These are phyloP conservation scores for Talaromyces amestolkiae DNA, from an alignment of 2,329 filamentous ascomycete species.

Conservation along the genomic window DNA sequence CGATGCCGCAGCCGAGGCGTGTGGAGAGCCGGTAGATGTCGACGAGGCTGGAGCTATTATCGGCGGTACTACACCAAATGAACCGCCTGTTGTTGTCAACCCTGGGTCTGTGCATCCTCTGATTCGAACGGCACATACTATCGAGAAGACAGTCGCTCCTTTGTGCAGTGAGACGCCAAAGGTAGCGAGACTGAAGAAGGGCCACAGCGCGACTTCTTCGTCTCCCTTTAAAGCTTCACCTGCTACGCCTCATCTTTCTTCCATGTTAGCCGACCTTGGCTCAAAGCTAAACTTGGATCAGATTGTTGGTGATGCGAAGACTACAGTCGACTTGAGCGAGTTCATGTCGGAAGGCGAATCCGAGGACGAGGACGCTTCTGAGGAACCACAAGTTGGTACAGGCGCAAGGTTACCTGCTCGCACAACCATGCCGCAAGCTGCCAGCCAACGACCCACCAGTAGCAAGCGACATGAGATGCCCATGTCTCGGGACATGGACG, in stretches of 20 bases:
- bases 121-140: slow-evolving; percentile 55
- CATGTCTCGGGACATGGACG: slow-evolving; percentile 42
- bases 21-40: slow-evolving; percentile 76
- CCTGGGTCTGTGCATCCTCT: slow-evolving; percentile 62
- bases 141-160: slow-evolving; percentile 26
- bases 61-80: slow-evolving; percentile 30
- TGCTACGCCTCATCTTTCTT: slow-evolving; percentile 66
- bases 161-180: neutral
- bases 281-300: slow-evolving; percentile 60
- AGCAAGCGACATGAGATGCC: slow-evolving; percentile 54
- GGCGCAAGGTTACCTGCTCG: slow-evolving; percentile 54
- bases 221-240: slow-evolving; percentile 54
- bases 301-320: slow-evolving; percentile 56
- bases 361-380: slow-evolving; percentile 32
- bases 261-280: slow-evolving; percentile 61
- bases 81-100: slow-evolving; percentile 29
- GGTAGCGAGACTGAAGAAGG: neutral
- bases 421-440: slow-evolving; percentile 54
- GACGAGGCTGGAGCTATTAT: slow-evolving; percentile 56
- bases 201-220: slow-evolving; percentile 19
- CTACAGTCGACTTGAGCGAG: slow-evolving; percentile 38
- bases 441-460: slow-evolving; percentile 53
- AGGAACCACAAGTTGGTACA: slow-evolving; percentile 24
- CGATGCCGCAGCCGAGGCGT: slow-evolving; percentile 85
- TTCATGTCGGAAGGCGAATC: slow-evolving; percentile 43